phyloP scores from a whole-genome alignment of 108 stramenopile genomes.

The Fragilaria radians region DNA sequence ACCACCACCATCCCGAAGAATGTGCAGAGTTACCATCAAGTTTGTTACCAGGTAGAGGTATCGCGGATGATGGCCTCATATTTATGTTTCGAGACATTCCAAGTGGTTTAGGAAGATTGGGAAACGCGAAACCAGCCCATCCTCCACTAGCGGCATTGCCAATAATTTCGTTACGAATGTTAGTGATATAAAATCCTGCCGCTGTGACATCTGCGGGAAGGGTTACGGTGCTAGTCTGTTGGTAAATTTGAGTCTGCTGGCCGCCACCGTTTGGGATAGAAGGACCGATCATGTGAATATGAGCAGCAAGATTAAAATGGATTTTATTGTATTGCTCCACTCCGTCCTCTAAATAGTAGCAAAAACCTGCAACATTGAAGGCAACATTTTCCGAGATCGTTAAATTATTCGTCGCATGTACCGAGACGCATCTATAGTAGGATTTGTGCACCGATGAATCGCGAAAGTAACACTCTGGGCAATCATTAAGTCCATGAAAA shows the following conservation, averaged over 20 bases:
- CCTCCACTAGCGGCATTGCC: conserved; percentile 39
- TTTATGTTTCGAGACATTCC: conserved; percentile 12
- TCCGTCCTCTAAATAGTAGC: conserved; percentile 48
- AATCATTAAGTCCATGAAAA: conserved; percentile 29
- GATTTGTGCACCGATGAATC: conserved; percentile 29
- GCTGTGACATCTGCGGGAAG: conserved; percentile 37
- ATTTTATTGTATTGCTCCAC: conserved; percentile 41
- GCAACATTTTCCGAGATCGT: conserved; percentile 33
- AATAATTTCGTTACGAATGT: conserved; percentile 36
- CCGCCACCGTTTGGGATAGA: conserved; percentile 9
- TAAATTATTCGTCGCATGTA: conserved; percentile 33
- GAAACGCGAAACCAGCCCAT: conserved; percentile 41
- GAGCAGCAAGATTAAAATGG: conserved; percentile 39
- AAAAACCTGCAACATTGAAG: conserved; percentile 41
- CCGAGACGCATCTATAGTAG: conserved; percentile 36
- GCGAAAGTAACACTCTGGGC: conserved; percentile 31
- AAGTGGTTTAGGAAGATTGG: conserved; percentile 16
- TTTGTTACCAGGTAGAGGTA: conserved; percentile 6
- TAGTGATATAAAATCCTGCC: conserved; percentile 38
- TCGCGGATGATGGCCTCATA: conserved; percentile 9
- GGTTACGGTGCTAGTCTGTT: conserved; percentile 14
- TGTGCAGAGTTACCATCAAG: conserved; percentile 36
- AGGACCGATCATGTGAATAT: conserved; percentile 32
- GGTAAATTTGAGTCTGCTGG: conserved; percentile 8
- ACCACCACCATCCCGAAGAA: conserved; percentile 33